These are phyloP conservation scores for Diaporthe velutina DNA, from an alignment of 2,329 filamentous ascomycete species.

Conservation along the genomic window DNA sequence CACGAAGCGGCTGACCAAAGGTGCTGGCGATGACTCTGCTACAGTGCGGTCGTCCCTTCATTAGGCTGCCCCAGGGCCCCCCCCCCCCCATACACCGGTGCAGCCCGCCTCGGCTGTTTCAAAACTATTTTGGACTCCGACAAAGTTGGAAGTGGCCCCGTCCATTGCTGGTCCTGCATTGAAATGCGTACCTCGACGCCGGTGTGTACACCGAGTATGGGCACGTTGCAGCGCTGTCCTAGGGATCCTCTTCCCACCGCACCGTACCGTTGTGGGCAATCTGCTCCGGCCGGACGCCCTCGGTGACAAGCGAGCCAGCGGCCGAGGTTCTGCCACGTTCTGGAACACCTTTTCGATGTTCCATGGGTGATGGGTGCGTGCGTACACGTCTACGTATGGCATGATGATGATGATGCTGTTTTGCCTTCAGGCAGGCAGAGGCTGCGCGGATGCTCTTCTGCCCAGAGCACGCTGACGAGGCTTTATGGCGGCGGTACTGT, in stretches of 20 bases:
- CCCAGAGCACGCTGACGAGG: constrained; percentile 41
- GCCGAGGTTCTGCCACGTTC: neutral
- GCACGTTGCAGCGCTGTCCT: constrained; percentile 8
- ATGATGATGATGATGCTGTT: constrained; percentile 20
- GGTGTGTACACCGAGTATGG: constrained; percentile 25
- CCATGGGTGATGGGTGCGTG: constrained; percentile 1
- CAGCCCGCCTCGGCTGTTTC: constrained; percentile 35
- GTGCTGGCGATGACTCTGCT: neutral
- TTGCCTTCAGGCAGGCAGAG: neutral
- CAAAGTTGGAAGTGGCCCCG: constrained; percentile 26
- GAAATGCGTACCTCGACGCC: constrained; percentile 29
- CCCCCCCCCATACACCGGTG: constrained; percentile 1
- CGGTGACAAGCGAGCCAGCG: constrained; percentile 2
- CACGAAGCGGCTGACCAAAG: constrained; percentile 14
- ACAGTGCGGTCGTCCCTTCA: constrained; percentile 1
- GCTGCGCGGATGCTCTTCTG: constrained; percentile 55
- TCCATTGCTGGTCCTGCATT: constrained; percentile 17
- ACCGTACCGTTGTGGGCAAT: constrained; percentile 26
- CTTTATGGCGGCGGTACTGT: constrained; percentile 22
- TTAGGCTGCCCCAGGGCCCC: neutral
- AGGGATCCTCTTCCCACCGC: neutral
- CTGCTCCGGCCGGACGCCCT: constrained; percentile 29
- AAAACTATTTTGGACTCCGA: constrained; percentile 37
- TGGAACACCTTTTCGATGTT: constrained; percentile 19
- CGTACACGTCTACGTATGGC: constrained; percentile 30